Percentiles rank a stretch among this genome's conserved stretches.
Evolutionary conservation across 2,329 filamentous ascomycete genomes (phyloP).

Genomic region (Chaetothyriales sp.): DNA sequence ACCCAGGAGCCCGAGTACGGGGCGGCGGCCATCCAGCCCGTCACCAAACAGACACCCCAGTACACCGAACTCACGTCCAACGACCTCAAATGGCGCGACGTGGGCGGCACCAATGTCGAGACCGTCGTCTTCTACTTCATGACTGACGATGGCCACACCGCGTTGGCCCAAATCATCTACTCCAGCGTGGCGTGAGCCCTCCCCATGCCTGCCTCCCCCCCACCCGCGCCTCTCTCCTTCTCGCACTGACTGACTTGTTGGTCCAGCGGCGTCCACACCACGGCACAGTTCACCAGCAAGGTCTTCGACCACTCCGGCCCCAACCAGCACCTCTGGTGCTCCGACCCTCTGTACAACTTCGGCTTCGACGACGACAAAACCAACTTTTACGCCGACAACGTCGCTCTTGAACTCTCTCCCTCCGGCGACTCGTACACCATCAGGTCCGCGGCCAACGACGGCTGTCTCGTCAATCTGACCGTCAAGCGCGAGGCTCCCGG

Average conservation of each 20-base stretch:
- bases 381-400: slow-evolving; percentile 74
- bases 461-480: slow-evolving; percentile 73
- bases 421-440: slow-evolving; percentile 73
- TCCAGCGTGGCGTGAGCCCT: slow-evolving; percentile 77
- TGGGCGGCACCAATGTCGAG: slow-evolving; percentile 81
- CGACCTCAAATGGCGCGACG: slow-evolving; percentile 67
- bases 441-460: slow-evolving; percentile 75
- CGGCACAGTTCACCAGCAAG: slow-evolving; percentile 88
- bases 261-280: slow-evolving; percentile 70
- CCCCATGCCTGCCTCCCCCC: no score
- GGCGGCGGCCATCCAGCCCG: slow-evolving; percentile 69
- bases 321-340: slow-evolving; percentile 69
- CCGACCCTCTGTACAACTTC: slow-evolving; percentile 62
- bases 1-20: slow-evolving; percentile 96
- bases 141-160: slow-evolving; percentile 61
- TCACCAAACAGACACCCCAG: slow-evolving; percentile 64
- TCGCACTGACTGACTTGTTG: slow-evolving; percentile 2
- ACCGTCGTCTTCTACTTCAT: slow-evolving; percentile 89
- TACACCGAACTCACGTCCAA: slow-evolving; percentile 68
- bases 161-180: slow-evolving; percentile 84
- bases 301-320: slow-evolving; percentile 65
- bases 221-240: background rate
- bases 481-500: slow-evolving; percentile 63
- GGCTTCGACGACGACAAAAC: slow-evolving; percentile 74
- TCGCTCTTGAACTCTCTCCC: slow-evolving; percentile 71